Evolutionary conservation across 768 basidiomycete species (phyloP).

Genomic region (Candolleomyces eurysporus): DNA sequence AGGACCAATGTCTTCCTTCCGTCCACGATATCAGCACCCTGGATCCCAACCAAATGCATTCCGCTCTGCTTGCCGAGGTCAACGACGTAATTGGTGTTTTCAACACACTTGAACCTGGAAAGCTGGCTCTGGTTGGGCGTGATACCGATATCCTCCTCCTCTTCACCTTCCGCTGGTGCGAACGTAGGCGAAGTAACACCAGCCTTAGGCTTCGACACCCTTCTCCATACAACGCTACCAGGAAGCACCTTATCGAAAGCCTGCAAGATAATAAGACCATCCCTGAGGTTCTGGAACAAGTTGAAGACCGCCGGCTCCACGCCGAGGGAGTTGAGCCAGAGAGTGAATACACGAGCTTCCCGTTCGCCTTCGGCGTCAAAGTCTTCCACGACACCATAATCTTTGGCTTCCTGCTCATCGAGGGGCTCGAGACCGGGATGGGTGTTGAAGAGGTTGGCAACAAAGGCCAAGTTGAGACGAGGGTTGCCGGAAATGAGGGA

Average conservation of each 20-base stretch:
- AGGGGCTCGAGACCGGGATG: slow-evolving; percentile 93
- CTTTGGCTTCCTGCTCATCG: slow-evolving; percentile 91
- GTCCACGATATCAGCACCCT: slow-evolving; percentile 96
- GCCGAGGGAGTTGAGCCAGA: slow-evolving; percentile 97
- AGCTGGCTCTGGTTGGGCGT: slow-evolving; percentile 82
- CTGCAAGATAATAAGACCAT: slow-evolving; percentile 88
- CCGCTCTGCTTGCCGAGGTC: slow-evolving; percentile 91
- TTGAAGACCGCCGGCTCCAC: slow-evolving; percentile 97
- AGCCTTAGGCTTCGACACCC: slow-evolving; percentile 91
- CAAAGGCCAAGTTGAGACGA: slow-evolving; percentile 95
- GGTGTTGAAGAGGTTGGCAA: slow-evolving; percentile 98
- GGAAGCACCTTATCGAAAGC: slow-evolving; percentile 96
- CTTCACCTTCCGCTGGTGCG: slow-evolving; percentile 49
- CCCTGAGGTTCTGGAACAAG: slow-evolving; percentile 93
- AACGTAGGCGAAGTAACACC: slow-evolving; percentile 17
- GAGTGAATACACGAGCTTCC: slow-evolving; percentile 95
- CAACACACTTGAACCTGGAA: slow-evolving; percentile 95
- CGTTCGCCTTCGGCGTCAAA: slow-evolving; percentile 99
- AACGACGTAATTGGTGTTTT: slow-evolving; percentile 96
- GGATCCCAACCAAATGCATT: slow-evolving; percentile 96
- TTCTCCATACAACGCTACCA: slow-evolving; percentile 89
- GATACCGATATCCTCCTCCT: slow-evolving; percentile 78
- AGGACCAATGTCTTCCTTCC: slow-evolving; percentile 90
- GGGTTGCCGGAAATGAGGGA: slow-evolving; percentile 94
- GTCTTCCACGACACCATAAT: slow-evolving; percentile 88